Evolutionary conservation across 1,139 yeast genomes (phyloP), one percentile per base, ranked within the genome.

Genomic region (Taphrina confusa): DNA sequence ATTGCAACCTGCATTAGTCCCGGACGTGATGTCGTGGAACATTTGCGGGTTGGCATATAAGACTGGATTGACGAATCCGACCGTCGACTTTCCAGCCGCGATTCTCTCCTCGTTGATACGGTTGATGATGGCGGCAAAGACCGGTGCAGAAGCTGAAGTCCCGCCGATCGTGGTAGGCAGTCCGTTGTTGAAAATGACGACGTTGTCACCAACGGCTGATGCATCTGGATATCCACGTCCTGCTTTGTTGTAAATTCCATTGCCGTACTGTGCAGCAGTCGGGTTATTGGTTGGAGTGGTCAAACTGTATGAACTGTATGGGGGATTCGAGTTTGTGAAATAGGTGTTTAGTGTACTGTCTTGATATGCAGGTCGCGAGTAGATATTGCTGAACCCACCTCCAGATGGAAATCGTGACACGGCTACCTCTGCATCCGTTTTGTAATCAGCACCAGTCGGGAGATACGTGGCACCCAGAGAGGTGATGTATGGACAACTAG

Each of bases 81-180:
- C 37, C 9, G 57, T 33, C 2, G 40, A 23, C 49, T 40, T 39
- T 28, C 49, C 57, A 16, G 25, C 36, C 5, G 34, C 40, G 16
- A 52, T 33, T 20, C 45, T 37, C 8, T 40, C 30, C 22, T 52
- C 31, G 40, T 52, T 52, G 40, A 52, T 16, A 2, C 42, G 40
- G 6, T 44, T 44, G 28, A 52, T 23, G 33, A 40, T 44, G 3
- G 49, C 28, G 6, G 49, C 57, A 30, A 40, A 30, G 4, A 30
- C 36, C 2, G 57, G 57, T n/a, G 57, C 57, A 12, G 57, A 39
- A 14, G 57, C 57, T 30, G 57, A 52, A 16, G 57, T 52, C 5
- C 57, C 57, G 11, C 49, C 31, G 18, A 33, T 36, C 14, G 22
- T 18, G 5, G 28, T 14, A 9, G 23, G 49, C n/a, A 37, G 23